Evolutionary conservation across 2,329 filamentous ascomycete genomes (phyloP).

Genomic region (Penicillium sp.): DNA sequence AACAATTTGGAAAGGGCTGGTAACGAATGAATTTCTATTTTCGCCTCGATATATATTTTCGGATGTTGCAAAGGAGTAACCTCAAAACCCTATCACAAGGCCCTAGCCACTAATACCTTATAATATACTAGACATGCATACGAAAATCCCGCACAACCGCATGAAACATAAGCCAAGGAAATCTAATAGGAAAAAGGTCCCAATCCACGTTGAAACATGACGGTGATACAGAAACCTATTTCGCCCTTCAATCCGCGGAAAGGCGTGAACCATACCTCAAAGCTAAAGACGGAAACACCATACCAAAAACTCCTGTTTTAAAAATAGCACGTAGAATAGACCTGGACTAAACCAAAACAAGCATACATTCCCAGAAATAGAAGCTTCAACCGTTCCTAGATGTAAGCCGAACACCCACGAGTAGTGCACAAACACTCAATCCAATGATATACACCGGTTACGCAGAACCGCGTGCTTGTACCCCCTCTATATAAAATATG

Average conservation of each 20-base stretch:
- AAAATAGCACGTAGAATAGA: not conserved
- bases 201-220: not conserved
- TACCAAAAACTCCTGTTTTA: not conserved
- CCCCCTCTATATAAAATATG: not conserved
- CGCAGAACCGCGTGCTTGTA: slow-evolving; percentile 1
- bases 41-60: not conserved
- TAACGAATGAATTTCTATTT: not conserved
- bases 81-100: not conserved
- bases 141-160: not conserved
- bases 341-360: not conserved
- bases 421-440: not conserved
- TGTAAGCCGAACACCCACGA: not conserved
- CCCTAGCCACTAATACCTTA: too few relatives aligned
- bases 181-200: not conserved
- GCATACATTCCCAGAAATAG: not conserved
- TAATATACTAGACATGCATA: not conserved
- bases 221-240: not conserved
- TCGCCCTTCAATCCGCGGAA: not conserved
- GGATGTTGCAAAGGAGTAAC: not conserved
- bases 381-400: not conserved
- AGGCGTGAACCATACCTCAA: not conserved
- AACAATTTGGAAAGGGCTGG: not conserved
- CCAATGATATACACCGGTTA: not conserved
- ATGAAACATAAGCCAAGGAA: not conserved
- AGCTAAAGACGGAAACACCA: not conserved